Base-by-base conservation (phyloP, 441 rosid species). In the Raphanus hybrid region DNA sequence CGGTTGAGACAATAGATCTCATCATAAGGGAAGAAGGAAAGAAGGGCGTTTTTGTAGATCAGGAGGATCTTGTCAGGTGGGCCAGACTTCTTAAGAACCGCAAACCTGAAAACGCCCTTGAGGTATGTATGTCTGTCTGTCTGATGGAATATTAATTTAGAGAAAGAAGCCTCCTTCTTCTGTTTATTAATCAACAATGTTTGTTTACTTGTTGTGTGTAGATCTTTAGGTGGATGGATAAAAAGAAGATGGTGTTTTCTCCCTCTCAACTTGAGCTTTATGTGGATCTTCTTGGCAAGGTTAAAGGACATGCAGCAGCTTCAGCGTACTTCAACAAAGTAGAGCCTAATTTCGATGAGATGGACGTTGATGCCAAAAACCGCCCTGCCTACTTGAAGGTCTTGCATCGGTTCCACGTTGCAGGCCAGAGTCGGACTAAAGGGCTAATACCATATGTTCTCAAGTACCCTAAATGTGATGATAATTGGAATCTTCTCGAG, bases 261-360 rank as follows among this genome's bases (percentile, higher is more conserved):
- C 54, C 54, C 16, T 48, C 54, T 6, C 54, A 48, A 48, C 54
- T 48, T 48, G 54, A 48, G 54, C 54, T 48, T 48, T 48, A 12
- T n/a, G 54, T 48, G 54, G 54, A 48, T 48, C 54, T 48, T 48
- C 54, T 48, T 5, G 54, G 54, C 54, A n/a, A 48, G 54, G 16
- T 48, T 48, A 48, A 48, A 48, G 54, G 54, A 48, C 4, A 14
- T 12, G 54, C 15, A 48, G 54, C 54, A 6, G 54, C 54, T 48
- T 48, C 7, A 12, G 54, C 54, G 0, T 48, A 48, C 54, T 48
- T 48, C 15, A 5, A 48, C 16, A 48, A 48, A 48, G 54, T 48
- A 48, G 54, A 48, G 54, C 54, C 54, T 12, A n/a, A 48, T 48
- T 48, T 48, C 54, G 54, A 48, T 48, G 54, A 48, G 54, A 48